Conservation (phyloP, 192 early-diverging fungal species). For the Powellomyces hirtus region DNA sequence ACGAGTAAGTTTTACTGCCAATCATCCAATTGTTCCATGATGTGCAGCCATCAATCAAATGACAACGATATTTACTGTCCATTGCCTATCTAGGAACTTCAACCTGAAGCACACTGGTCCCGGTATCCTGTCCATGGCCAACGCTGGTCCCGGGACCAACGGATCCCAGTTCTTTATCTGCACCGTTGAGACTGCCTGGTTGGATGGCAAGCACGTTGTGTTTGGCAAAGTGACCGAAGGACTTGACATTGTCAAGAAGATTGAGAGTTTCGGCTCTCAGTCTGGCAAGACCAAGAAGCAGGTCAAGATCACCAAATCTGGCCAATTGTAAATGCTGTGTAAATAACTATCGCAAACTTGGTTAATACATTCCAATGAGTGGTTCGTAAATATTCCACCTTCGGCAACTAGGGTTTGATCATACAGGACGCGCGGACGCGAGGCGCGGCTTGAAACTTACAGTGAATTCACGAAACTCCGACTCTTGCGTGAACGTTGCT, state of each 20-base stretch:
- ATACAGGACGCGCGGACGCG: too few relatives aligned
- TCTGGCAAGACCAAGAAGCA: conserved; percentile 56
- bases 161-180: conserved; percentile 94
- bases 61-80: too few relatives aligned
- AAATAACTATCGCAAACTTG: too few relatives aligned
- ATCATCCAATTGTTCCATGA: not conserved
- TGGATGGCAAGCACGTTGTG: conserved; percentile 53
- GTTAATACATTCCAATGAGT: too few relatives aligned
- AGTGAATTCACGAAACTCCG: too few relatives aligned
- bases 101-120: conserved; percentile 71
- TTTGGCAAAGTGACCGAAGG: conserved; percentile 54
- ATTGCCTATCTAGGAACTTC: conserved; percentile 79
- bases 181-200: conserved; percentile 55
- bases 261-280: conserved; percentile 68
- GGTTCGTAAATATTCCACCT: too few relatives aligned
- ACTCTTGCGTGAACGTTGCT: too few relatives aligned
- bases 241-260: conserved; percentile 63
- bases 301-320: conserved; percentile 70
- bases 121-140: conserved; percentile 57
- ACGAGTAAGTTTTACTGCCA: conserved; percentile 44
- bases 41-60: not conserved
- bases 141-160: conserved; percentile 65
- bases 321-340: conserved; percentile 56
- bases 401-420: too few relatives aligned
- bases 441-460: too few relatives aligned